Evolutionary conservation across 2,329 filamentous ascomycete genomes (phyloP).

Genomic region (Ophiostoma himal-ulmi): DNA sequence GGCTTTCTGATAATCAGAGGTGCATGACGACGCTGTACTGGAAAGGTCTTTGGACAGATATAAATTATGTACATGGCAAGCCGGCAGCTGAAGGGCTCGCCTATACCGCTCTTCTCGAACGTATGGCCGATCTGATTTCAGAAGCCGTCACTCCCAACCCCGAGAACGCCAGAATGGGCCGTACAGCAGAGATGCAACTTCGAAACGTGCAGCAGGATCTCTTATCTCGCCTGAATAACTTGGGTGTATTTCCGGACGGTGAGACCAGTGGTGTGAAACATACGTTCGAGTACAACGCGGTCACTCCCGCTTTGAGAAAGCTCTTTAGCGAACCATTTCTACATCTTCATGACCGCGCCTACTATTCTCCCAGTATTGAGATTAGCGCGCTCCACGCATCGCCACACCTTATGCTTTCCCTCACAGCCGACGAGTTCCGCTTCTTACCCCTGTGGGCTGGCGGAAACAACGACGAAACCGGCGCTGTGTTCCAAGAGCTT

Average conservation of each 20-base stretch:
- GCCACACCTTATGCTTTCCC: slow-evolving; percentile 45
- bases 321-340: not conserved
- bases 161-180: not conserved
- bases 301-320: not conserved
- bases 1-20: not conserved
- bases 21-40: slow-evolving; percentile 4
- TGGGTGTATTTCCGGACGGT: not conserved
- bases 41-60: not conserved
- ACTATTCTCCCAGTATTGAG: not conserved
- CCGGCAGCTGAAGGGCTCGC: not conserved
- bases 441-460: slow-evolving; percentile 62
- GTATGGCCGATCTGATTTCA: not conserved
- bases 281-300: not conserved
- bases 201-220: not conserved
- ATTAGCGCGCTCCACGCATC: slow-evolving; percentile 30
- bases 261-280: not conserved
- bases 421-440: slow-evolving; percentile 52
- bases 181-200: not conserved
- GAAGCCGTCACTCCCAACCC: not conserved
- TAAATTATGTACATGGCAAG: not conserved
- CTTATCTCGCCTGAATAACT: not conserved
- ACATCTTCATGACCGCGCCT: not conserved
- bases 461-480: slow-evolving; percentile 47
- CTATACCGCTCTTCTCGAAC: not conserved
- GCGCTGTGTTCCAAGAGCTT: slow-evolving; percentile 42